Conservation (phyloP, 495 filamentous ascomycete genomes). For the Articulospora tetracladia region DNA sequence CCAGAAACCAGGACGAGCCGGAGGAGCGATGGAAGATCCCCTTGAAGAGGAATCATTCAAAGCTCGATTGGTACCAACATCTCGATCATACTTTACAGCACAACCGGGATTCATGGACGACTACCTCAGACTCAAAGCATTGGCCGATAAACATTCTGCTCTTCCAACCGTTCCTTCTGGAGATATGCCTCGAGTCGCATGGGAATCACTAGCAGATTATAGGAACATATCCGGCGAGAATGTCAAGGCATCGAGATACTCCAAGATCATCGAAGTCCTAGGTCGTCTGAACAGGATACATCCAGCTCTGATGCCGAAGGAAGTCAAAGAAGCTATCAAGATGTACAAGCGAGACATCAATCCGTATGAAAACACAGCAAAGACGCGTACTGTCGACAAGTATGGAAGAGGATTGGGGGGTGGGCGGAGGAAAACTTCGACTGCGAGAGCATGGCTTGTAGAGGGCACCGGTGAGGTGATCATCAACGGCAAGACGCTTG, state of each 20-base stretch:
- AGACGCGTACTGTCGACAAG: constrained; percentile 58
- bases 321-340: constrained; percentile 58
- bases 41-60: constrained; percentile 7
- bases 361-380: constrained; percentile 56
- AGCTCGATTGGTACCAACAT: constrained; percentile 75
- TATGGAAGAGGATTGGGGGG: constrained; percentile 72
- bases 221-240: constrained; percentile 68
- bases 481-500: constrained; percentile 81
- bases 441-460: constrained; percentile 79
- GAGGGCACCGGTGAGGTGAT: constrained; percentile 88
- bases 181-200: constrained; percentile 73
- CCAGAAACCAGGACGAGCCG: constrained; percentile 5
- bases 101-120: constrained; percentile 83
- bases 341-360: constrained; percentile 74
- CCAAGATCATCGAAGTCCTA: constrained; percentile 66
- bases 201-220: constrained; percentile 78
- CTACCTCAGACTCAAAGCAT: constrained; percentile 64
- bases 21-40: not conserved
- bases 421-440: constrained; percentile 81
- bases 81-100: constrained; percentile 90
- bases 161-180: constrained; percentile 62
- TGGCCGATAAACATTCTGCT: constrained; percentile 64
- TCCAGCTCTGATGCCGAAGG: constrained; percentile 67
- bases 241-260: constrained; percentile 76
- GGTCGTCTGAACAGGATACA: constrained; percentile 83